Evolutionary conservation across 441 rosid species (phyloP).

Genomic region (Gossypium schwendimanii): DNA sequence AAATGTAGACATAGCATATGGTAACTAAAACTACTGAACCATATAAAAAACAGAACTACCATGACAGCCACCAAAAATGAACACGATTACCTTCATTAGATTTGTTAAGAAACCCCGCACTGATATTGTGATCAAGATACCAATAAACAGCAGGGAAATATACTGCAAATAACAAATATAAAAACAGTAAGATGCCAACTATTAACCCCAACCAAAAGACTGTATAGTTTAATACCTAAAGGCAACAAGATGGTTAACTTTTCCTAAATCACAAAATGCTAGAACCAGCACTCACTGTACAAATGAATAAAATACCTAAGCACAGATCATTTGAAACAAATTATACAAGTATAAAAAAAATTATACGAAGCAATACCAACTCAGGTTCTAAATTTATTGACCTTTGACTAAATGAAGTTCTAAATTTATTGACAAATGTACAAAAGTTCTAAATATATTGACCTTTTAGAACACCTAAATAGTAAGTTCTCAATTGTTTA

Average conservation of each 20-base stretch:
- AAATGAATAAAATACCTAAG: background rate
- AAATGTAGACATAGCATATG: background rate
- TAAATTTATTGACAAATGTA: background rate
- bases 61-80: background rate
- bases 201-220: background rate
- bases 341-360: background rate
- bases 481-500: background rate
- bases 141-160: conserved; percentile 86
- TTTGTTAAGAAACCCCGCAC: conserved; percentile 95
- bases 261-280: background rate
- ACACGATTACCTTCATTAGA: conserved; percentile 79
- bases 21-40: background rate
- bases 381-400: background rate
- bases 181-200: conserved; percentile 9
- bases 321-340: background rate
- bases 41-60: background rate
- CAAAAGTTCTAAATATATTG: background rate
- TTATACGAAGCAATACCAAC: background rate
- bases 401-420: background rate
- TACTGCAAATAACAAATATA: conserved; percentile 47
- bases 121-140: conserved; percentile 87
- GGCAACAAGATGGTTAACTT: background rate
- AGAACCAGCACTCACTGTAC: background rate
- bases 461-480: background rate
- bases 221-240: conserved; percentile 1